Conservation (phyloP, 1,139 yeast species). For the Saccharomyces hybrid region DNA sequence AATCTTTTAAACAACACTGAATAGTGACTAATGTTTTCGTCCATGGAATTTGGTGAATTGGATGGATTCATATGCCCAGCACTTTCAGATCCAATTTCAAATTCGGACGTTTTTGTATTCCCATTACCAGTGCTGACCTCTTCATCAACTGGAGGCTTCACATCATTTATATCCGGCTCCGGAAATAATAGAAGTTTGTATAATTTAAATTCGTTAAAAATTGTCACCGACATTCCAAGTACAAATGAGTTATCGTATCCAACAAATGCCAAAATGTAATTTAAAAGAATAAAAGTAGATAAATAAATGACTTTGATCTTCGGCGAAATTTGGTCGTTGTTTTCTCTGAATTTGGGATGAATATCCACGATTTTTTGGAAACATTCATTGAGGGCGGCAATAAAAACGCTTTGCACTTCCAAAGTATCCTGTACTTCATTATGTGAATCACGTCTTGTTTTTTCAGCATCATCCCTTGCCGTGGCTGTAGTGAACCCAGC, state of each 20-base stretch:
- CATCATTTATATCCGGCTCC: conserved; percentile 29
- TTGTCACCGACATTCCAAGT: conserved; percentile 45
- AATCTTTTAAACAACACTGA: conserved; percentile 43
- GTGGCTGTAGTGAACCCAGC: not conserved
- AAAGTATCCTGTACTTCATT: conserved; percentile 8
- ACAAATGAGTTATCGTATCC: conserved; percentile 55
- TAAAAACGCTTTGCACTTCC: conserved; percentile 23
- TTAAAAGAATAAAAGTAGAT: conserved; percentile 44
- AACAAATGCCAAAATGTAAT: conserved; percentile 49
- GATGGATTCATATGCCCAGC: not conserved
- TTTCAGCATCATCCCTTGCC: not conserved
- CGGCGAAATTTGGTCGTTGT: conserved; percentile 31
- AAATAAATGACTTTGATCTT: conserved; percentile 37
- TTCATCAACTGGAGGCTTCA: conserved; percentile 6
- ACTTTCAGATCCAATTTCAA: not conserved
- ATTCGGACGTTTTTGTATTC: conserved; percentile 11
- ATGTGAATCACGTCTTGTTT: conserved; percentile 6
- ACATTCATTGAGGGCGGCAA: conserved; percentile 31
- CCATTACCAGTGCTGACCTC: not conserved
- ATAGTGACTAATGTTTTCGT: conserved; percentile 32
- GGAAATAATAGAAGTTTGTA: conserved; percentile 33
- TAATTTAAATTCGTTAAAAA: conserved; percentile 54
- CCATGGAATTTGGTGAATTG: conserved; percentile 13
- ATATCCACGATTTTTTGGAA: conserved; percentile 39
- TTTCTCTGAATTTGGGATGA: conserved; percentile 39